Evolutionary conservation across 805 yeast genomes (phyloP), one percentile per base, ranked within the genome.

Genomic region (Schwanniomyces yamadae): DNA sequence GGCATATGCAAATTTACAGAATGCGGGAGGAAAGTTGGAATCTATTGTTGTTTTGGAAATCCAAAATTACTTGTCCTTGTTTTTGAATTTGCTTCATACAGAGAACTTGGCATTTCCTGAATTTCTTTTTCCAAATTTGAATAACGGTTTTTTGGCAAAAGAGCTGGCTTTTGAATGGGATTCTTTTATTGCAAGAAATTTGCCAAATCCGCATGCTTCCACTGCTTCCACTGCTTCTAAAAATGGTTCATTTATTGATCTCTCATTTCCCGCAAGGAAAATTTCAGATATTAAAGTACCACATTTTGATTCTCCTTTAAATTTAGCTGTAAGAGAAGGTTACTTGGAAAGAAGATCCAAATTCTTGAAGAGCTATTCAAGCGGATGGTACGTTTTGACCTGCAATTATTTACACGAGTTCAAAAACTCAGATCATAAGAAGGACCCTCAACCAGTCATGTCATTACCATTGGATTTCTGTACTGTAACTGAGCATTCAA

Each of bases 121-220:
- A 44, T 73, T 71, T 31, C 63, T 87, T 42, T 70, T 82, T 27
- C 79, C 89, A 3, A 79, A 77, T 54, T 63, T 87, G 39, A 51
- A 55, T 26, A 52, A 61, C 28, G 70, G 70, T 3, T 78, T 89
- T 46, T 74, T 89, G 43, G 74, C 84, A 23, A 83, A 84, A 54
- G 89, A 84, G 41, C 80, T 95, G 9, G 71, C 77, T 23, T 78
- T 79, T 55, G 98, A 93, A 66, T 91, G 97, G 96, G 86, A 84
- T 41, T 75, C 85, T 22, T 93, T 87, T 46, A 75, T 90, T 34
- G 62, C 78, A 7, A 76, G 82, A 42, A 89, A 90, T 61, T 66
- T 67, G 29, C 71, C 73, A 12, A 50, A 51, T 42, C 57, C 63
- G 4, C 49, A 57, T 15, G 55, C 58, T 22, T 6, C 15, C 3